Evolutionary conservation across 768 basidiomycete genomes (phyloP).

Genomic region (Peribolospora kevripleyi): DNA sequence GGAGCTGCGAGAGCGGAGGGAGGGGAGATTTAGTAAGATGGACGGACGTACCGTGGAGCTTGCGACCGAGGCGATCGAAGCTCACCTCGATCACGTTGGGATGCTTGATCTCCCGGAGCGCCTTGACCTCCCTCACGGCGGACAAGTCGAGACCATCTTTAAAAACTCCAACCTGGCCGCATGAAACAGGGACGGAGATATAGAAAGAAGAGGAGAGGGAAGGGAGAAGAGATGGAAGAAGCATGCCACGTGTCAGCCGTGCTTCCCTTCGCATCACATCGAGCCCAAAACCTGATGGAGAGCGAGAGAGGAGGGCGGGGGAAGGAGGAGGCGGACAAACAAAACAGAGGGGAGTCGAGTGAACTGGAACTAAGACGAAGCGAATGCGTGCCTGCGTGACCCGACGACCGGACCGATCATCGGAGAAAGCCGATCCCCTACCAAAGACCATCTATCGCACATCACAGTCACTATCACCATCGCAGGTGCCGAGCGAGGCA

Average conservation of each 20-base stretch:
- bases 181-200: too few relatives aligned
- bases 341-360: too few relatives aligned
- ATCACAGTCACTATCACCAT: too few relatives aligned
- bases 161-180: constrained; percentile 53
- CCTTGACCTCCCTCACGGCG: constrained; percentile 92
- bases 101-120: constrained; percentile 76
- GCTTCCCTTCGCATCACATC: constrained; percentile 8
- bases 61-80: neutral
- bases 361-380: too few relatives aligned
- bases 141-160: constrained; percentile 99
- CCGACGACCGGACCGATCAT: too few relatives aligned
- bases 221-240: neutral
- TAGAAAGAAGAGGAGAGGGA: neutral
- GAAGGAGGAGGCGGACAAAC: neutral
- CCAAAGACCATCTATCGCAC: too few relatives aligned
- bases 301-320: neutral
- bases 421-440: too few relatives aligned
- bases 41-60: neutral
- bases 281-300: constrained; percentile 5
- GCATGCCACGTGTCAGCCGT: constrained; percentile 10
- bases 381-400: too few relatives aligned
- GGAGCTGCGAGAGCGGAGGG: constrained; percentile 30
- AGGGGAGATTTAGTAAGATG: neutral
- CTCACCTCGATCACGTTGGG: constrained; percentile 79
- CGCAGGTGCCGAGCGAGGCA: too few relatives aligned